Evolutionary conservation across 257 asterid genomes (phyloP), one percentile per base, ranked within the genome.

Genomic region (Solanum virginianum): DNA sequence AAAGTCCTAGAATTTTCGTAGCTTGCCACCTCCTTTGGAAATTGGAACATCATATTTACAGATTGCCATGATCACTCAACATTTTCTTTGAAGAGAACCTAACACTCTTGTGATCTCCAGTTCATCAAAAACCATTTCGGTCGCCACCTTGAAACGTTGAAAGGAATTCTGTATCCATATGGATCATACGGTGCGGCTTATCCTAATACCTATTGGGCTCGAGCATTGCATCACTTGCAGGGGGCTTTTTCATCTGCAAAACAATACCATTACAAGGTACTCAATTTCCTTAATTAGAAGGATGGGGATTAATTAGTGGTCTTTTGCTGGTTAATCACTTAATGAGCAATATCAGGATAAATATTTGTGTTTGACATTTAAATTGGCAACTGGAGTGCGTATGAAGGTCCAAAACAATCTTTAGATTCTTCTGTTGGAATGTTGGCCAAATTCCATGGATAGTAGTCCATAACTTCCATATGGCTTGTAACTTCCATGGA

Each of bases 211-310:
- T 88, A 80, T 88, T 88, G 92, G 85, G 89, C 88, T 83, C 93
- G 66, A 88, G 91, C 88, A 81, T 84, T 88, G 85, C 86, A 74
- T 62, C 89, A 68, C 32, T 51, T 86, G 43, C 13, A 2, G 75
- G 83, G 84, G 87, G 59, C 87, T 62, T 92, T 91, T 86, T 88
- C 90, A 75, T 86, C 93, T 12, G 92, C 84, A 20, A 93, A 89
- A 86, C 85, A 86, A 69, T 92, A 89, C 88, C 99, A 95, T 89
- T 92, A 95, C 83, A 91, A 92, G 98, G 98, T 95, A 90, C 82
- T 12, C 56, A 85, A 32, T 60, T 63, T 47, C 86, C 51, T 15
- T 41, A 53, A 85, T 51, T 56, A 41, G 36, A 69, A 77, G 17
- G 45, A 9, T 77, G 15, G 26, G 81, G 20, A 51, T 77, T 77